Evolutionary conservation across 2,329 filamentous ascomycete genomes (phyloP), one percentile per base, ranked within the genome.

Genomic region (Alternaria gaisen): DNA sequence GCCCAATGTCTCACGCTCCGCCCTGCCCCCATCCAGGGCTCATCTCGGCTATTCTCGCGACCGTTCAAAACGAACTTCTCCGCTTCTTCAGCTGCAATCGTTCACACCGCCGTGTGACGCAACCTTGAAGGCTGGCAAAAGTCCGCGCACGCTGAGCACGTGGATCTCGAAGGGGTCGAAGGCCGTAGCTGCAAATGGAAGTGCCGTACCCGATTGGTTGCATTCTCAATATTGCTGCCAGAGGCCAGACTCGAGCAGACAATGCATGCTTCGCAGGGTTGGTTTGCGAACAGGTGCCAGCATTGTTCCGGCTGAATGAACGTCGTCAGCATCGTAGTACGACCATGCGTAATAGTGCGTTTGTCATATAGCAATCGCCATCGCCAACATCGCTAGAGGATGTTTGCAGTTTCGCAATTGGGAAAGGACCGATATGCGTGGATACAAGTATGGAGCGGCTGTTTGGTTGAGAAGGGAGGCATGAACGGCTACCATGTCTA

Each of bases 21-120:
- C 24, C 66, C 63, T 62, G 44, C 44, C 53, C 67, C 44, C 34
- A 18, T 40, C 32, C 58, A 51, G 43, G 54, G 44, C 58, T 65
- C 68, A 70, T 71, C 56, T 73, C 72, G 72, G 72, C 65, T 75
- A 72, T 69, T 68, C 61, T 58, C 63, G 58, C 60, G 65, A 58
- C 50, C 56, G 62, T 66, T 42, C 26, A 26, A 70, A 16, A 65
- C 53, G 32, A 64, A 58, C 56, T 60, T 62, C 64, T 63, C 52
- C 60, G 63, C 60, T 65, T 55, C 53, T 62, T 43, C 56, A 54
- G 56, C 67, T 64, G 68, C 67, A 64, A 47, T 55, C 52, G 48
- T 65, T 63, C 56, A 53, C 68, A 64, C 64, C 60, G 43, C 58
- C 42, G 64, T 61, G 65, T 67, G 64, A 67, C 67, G 63, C 62